Percentiles rank a stretch among this genome's conserved stretches.
These are phyloP conservation scores for Wickerhamia fluorescens DNA, from an alignment of 805 yeast species.

Conservation along the genomic window DNA sequence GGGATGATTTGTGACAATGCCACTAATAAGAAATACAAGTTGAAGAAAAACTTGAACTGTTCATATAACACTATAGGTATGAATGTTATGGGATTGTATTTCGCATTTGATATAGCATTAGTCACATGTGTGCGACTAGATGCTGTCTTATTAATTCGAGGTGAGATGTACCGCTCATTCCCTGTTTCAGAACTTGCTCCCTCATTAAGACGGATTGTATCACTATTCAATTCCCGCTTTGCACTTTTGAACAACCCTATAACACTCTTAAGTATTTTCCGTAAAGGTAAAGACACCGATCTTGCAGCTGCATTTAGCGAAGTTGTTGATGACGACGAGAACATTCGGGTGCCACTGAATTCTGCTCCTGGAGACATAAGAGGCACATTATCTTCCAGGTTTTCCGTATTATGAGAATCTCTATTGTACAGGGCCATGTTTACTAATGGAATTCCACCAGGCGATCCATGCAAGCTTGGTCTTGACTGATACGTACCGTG, in stretches of 20 bases:
- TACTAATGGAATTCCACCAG: constrained; percentile 24
- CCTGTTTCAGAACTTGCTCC: no score
- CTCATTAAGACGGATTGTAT: constrained; percentile 11
- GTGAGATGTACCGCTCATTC: constrained; percentile 36
- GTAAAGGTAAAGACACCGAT: constrained; percentile 7
- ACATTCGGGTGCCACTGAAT: constrained; percentile 12
- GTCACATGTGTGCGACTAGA: constrained; percentile 27
- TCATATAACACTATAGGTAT: constrained; percentile 86
- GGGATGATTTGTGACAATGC: constrained; percentile 93
- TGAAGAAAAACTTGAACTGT: constrained; percentile 95
- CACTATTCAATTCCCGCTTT: constrained; percentile 18
- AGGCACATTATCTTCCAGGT: constrained; percentile 29
- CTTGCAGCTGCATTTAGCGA: constrained; percentile 7
- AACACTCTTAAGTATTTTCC: constrained; percentile 6
- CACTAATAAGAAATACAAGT: constrained; percentile 83
- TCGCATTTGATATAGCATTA: constrained; percentile 89
- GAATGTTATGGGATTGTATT: constrained; percentile 82
- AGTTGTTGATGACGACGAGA: constrained; percentile 12
- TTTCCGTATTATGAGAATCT: constrained; percentile 10
- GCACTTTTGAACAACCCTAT: constrained; percentile 18
- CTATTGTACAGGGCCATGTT: constrained; percentile 12
- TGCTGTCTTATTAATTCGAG: constrained; percentile 25
- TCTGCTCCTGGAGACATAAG: constrained; percentile 15
- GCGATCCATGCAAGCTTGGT: constrained; percentile 21
- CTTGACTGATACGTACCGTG: constrained; percentile 15